A percentile compares a stretch with the other conserved stretches of the same genome.
Evolutionary conservation across 1,139 yeast genomes (phyloP).

Genomic region (Yamadazyma pseudoaaseri): DNA sequence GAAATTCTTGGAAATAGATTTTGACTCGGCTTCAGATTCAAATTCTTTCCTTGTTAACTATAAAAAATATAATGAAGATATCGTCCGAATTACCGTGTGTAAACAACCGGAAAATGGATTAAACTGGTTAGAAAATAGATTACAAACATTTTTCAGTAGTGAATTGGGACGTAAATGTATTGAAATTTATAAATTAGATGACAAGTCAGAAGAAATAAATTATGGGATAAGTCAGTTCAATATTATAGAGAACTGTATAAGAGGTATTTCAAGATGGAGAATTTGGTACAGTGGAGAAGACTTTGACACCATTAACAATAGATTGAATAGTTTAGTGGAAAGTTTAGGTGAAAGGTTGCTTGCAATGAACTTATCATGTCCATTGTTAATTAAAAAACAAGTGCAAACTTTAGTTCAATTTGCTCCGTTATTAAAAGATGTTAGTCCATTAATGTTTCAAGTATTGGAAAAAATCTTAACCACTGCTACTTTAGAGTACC

Average conservation of each 20-base stretch:
- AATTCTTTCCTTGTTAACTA: slow-evolving; percentile 76
- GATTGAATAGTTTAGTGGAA: slow-evolving; percentile 65
- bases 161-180: slow-evolving; percentile 69
- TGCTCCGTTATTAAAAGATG: slow-evolving; percentile 85
- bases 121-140: slow-evolving; percentile 73
- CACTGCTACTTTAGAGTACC: slow-evolving; percentile 84
- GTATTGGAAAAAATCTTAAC: slow-evolving; percentile 85
- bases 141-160: slow-evolving; percentile 72
- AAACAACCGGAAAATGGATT: slow-evolving; percentile 81
- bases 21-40: slow-evolving; percentile 83
- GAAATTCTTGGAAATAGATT: slow-evolving; percentile 73
- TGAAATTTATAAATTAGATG: slow-evolving; percentile 54
- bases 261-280: slow-evolving; percentile 96
- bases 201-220: slow-evolving; percentile 66
- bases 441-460: slow-evolving; percentile 68
- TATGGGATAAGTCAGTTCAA: slow-evolving; percentile 81
- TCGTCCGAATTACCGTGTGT: slow-evolving; percentile 84
- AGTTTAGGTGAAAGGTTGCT: slow-evolving; percentile 74
- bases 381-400: slow-evolving; percentile 77
- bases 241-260: slow-evolving; percentile 82
- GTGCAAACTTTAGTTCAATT: slow-evolving; percentile 95
- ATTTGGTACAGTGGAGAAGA: slow-evolving; percentile 80
- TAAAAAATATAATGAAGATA: slow-evolving; percentile 84
- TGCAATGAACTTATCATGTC: slow-evolving; percentile 75
- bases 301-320: slow-evolving; percentile 53